phyloP scores from a whole-genome alignment of 495 filamentous ascomycete genomes.

The Amphirosellinia nigrospora region DNA sequence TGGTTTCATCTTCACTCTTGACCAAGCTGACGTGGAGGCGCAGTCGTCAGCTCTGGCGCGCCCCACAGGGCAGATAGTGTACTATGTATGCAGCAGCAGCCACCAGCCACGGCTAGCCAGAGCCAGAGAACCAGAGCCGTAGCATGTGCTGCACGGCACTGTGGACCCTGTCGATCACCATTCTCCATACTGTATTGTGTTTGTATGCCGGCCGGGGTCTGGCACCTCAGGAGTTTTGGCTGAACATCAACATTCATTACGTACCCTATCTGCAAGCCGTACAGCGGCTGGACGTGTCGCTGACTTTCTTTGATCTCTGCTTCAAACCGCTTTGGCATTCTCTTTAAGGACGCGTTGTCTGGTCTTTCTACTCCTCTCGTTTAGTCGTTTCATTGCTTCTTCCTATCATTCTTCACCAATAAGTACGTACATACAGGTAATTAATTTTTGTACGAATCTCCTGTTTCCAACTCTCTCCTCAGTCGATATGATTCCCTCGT shows the following conservation, averaged over 20 bases:
- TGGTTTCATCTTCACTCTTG: not conserved
- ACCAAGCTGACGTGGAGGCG: constrained; percentile 18
- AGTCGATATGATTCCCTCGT: constrained; percentile 37
- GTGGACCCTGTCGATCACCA: constrained; percentile 10
- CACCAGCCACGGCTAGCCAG: not conserved
- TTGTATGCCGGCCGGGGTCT: not conserved
- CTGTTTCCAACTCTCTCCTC: constrained; percentile 11
- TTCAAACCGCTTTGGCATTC: not conserved
- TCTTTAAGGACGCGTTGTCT: not conserved
- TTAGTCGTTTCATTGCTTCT: constrained; percentile 1
- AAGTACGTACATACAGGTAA: not conserved
- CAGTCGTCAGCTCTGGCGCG: constrained; percentile 22
- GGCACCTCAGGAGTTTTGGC: not conserved
- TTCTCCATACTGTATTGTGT: too few relatives aligned
- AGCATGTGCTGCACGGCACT: not conserved
- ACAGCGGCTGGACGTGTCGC: not conserved
- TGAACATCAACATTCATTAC: constrained; percentile 2
- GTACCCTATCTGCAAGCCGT: constrained; percentile 9
- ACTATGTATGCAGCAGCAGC: too few relatives aligned
- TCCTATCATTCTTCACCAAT: not conserved
- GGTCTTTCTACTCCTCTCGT: not conserved
- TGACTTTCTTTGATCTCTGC: not conserved
- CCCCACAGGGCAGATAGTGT: too few relatives aligned
- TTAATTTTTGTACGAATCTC: not conserved
- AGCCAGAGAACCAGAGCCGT: too few relatives aligned